Conservation (phyloP, 805 yeast genomes). For the Ogataea wickerhamii region DNA sequence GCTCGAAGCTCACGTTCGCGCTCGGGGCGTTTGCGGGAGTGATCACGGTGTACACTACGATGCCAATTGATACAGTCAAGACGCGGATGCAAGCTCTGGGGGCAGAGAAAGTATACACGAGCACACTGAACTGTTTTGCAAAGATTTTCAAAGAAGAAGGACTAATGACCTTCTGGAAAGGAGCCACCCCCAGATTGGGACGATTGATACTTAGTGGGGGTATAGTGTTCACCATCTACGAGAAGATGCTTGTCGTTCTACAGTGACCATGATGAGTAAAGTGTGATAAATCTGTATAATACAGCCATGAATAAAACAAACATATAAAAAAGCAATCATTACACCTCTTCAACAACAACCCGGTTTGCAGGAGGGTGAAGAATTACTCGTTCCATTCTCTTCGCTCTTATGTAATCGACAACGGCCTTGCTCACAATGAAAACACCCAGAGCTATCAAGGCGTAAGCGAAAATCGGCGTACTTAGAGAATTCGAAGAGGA, state of each 20-base stretch:
- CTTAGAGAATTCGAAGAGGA: constrained; percentile 14
- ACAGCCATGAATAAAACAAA: background rate
- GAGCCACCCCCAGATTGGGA: constrained; percentile 96
- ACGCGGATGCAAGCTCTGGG: constrained; percentile 96
- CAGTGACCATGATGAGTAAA: constrained; percentile 24
- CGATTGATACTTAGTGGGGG: constrained; percentile 93
- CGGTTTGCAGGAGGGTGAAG: constrained; percentile 16
- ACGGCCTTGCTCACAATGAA: constrained; percentile 63
- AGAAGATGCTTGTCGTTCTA: constrained; percentile 71
- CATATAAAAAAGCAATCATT: background rate
- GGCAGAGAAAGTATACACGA: constrained; percentile 62
- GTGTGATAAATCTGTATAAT: constrained; percentile 1
- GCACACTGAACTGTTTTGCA: constrained; percentile 79
- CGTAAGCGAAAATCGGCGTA: constrained; percentile 54
- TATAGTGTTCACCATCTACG: constrained; percentile 94
- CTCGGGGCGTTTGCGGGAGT: constrained; percentile 91
- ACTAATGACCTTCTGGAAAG: constrained; percentile 89
- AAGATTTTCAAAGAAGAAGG: constrained; percentile 86
- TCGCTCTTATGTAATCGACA: constrained; percentile 71
- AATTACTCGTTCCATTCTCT: constrained; percentile 66
- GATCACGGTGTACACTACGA: constrained; percentile 85
- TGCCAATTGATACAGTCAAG: constrained; percentile 95
- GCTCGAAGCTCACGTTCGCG: constrained; percentile 74
- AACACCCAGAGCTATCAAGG: constrained; percentile 64
- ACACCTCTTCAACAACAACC: constrained; percentile 2